A percentile compares a stretch with the other conserved stretches of the same genome.
These are phyloP conservation scores for Fagus crenata DNA, from an alignment of 306 rosid genomes.

Conservation along the genomic window DNA sequence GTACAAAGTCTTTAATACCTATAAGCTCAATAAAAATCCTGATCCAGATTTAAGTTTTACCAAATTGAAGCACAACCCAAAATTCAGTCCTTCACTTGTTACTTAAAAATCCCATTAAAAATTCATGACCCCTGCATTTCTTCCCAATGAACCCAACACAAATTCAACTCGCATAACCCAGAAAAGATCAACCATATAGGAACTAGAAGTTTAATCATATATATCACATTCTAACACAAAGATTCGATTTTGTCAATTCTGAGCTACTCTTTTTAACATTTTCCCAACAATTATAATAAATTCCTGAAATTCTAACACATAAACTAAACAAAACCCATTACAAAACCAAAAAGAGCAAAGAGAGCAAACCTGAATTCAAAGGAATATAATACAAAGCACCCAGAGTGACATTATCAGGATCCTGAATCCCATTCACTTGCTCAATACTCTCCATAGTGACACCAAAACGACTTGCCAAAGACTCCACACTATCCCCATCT, in stretches of 20 bases:
- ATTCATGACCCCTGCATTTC: neutral
- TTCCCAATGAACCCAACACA: neutral
- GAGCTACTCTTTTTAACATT: no score
- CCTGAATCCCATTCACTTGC: constrained; percentile 63
- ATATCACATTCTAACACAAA: no score
- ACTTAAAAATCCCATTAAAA: neutral
- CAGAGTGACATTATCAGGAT: constrained; percentile 81
- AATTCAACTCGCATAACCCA: neutral
- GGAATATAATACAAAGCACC: constrained; percentile 89
- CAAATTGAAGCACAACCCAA: neutral
- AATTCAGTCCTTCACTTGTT: neutral
- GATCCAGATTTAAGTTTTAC: neutral
- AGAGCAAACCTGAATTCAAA: constrained; percentile 68
- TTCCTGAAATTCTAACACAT: neutral
- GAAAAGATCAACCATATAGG: neutral
- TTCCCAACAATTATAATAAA: neutral
- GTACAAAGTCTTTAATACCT: neutral
- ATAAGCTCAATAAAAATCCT: neutral
- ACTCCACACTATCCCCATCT: constrained; percentile 77
- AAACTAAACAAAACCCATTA: neutral
- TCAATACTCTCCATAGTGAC: constrained; percentile 96
- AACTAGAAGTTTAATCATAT: neutral
- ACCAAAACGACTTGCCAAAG: constrained; percentile 90
- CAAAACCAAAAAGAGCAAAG: neutral
- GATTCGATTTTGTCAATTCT: no score